A percentile compares a stretch with the other conserved stretches of the same genome.
These are phyloP conservation scores for Annona cherimola DNA, from an alignment of 164 flowering plant species.

Conservation along the genomic window DNA sequence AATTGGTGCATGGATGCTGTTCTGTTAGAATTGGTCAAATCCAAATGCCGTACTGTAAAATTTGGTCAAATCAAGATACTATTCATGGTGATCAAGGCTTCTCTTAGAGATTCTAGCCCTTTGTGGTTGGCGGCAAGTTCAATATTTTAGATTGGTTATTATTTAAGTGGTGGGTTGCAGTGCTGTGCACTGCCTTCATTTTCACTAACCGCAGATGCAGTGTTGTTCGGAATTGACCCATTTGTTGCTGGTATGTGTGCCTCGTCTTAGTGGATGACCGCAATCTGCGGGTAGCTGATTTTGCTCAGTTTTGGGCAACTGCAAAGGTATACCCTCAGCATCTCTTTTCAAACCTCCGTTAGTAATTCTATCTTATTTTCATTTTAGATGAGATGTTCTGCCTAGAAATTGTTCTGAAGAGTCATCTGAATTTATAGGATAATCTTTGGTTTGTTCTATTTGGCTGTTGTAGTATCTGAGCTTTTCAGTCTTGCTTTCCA, in stretches of 20 bases:
- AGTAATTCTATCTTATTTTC: conserved; percentile 22
- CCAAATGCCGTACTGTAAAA: conserved; percentile 7
- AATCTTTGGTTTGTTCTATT: background rate
- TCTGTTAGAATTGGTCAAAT: conserved; percentile 5
- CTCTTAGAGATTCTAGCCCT: conserved; percentile 17
- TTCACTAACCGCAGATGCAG: conserved; percentile 94
- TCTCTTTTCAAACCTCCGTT: conserved; percentile 36
- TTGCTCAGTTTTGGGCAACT: conserved; percentile 99
- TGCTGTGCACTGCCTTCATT: conserved; percentile 76
- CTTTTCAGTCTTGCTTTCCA: background rate
- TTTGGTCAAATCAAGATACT: conserved; percentile 7
- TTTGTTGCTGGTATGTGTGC: conserved; percentile 97
- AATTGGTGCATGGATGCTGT: conserved; percentile 2
- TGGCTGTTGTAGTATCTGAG: background rate
- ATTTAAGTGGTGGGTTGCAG: conserved; percentile 60
- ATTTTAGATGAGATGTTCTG: background rate
- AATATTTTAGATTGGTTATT: conserved; percentile 41
- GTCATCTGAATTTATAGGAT: background rate
- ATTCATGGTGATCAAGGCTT: conserved; percentile 14
- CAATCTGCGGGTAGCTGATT: conserved; percentile 99
- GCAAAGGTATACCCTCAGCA: conserved; percentile 91
- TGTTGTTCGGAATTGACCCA: conserved; percentile 84
- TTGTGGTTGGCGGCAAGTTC: conserved; percentile 22
- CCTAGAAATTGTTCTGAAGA: background rate
- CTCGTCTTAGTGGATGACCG: conserved; percentile 97